These are phyloP conservation scores for Elsinoe perseae DNA, from an alignment of 2,329 filamentous ascomycete genomes.

Conservation along the genomic window DNA sequence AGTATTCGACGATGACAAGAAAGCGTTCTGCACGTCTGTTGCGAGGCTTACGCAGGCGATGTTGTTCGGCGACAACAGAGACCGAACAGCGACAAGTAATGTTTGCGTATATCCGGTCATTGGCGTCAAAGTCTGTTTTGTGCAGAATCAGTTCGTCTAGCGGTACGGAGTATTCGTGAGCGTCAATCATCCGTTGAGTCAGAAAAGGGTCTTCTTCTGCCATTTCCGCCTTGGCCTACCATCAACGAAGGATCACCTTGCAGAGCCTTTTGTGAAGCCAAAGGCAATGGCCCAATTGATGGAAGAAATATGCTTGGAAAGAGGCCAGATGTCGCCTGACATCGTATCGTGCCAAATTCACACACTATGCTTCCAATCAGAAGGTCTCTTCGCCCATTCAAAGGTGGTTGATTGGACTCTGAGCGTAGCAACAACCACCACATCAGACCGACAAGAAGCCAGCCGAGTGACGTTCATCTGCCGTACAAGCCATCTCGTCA, in stretches of 20 bases:
- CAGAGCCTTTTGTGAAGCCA: not conserved
- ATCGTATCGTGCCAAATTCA: slow-evolving; percentile 9
- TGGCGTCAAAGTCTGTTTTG: not conserved
- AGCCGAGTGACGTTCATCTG: slow-evolving; percentile 43
- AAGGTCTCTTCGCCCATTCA: slow-evolving; percentile 37
- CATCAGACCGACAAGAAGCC: slow-evolving; percentile 28
- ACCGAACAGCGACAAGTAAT: not conserved
- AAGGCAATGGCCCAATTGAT: not conserved
- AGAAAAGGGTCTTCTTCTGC: slow-evolving; percentile 12
- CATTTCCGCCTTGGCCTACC: slow-evolving; percentile 13
- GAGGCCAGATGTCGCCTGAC: slow-evolving; percentile 7
- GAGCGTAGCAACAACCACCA: slow-evolving; percentile 45
- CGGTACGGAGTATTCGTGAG: not conserved
- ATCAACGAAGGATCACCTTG: slow-evolving; percentile 10
- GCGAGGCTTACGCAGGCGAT: slow-evolving; percentile 2
- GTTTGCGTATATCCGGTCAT: not conserved
- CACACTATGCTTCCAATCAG: slow-evolving; percentile 39
- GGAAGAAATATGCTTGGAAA: slow-evolving; percentile 5
- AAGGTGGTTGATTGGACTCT: slow-evolving; percentile 40
- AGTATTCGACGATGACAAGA: slow-evolving; percentile 15
- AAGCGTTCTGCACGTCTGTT: slow-evolving; percentile 6
- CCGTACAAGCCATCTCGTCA: slow-evolving; percentile 62
- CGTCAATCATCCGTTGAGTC: slow-evolving; percentile 11
- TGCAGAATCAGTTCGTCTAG: not conserved
- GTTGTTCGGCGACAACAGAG: not conserved